A percentile compares a stretch with the other conserved stretches of the same genome.
phyloP scores from a whole-genome alignment of 352 stramenopile species.

The Globisporangium takayamanum region DNA sequence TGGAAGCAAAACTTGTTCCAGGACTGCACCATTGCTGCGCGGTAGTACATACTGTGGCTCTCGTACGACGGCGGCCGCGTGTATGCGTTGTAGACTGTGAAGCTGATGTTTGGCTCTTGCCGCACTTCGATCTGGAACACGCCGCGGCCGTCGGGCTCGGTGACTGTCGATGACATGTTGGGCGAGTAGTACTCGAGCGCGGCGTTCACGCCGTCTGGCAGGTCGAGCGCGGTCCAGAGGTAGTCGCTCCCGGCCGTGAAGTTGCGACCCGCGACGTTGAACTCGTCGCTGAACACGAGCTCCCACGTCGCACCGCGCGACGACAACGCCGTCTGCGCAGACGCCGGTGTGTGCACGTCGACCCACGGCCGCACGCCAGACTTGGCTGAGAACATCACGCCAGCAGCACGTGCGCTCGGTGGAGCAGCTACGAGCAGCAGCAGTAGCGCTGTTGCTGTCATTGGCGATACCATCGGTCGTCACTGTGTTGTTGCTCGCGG shows the following conservation, averaged over 20 bases:
- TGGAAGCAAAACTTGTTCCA: constrained; percentile 97
- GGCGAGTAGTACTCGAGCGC: constrained; percentile 58
- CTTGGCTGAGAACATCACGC: constrained; percentile 18
- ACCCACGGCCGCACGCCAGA: constrained; percentile 54
- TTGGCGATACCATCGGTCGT: neutral
- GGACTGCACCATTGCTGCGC: constrained; percentile 82
- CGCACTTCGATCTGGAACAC: constrained; percentile 47
- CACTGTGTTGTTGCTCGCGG: neutral
- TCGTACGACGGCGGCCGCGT: constrained; percentile 40
- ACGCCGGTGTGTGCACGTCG: constrained; percentile 41
- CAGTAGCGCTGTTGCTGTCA: neutral
- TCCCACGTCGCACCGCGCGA: constrained; percentile 50
- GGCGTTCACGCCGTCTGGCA: constrained; percentile 59
- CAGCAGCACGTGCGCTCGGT: constrained; percentile 7
- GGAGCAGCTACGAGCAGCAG: neutral
- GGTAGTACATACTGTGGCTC: constrained; percentile 30
- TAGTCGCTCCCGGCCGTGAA: constrained; percentile 53
- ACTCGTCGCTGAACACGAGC: constrained; percentile 71
- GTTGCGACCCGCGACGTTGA: constrained; percentile 35
- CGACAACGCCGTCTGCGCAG: constrained; percentile 30
- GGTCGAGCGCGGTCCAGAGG: constrained; percentile 56
- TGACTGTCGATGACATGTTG: constrained; percentile 45
- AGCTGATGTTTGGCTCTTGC: constrained; percentile 24
- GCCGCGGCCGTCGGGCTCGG: constrained; percentile 15
- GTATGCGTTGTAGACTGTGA: constrained; percentile 71